Percentiles rank a stretch among this genome's conserved stretches.
These are phyloP conservation scores for Neurospora tetrasperma DNA, from an alignment of 495 filamentous ascomycete species.

Conservation along the genomic window DNA sequence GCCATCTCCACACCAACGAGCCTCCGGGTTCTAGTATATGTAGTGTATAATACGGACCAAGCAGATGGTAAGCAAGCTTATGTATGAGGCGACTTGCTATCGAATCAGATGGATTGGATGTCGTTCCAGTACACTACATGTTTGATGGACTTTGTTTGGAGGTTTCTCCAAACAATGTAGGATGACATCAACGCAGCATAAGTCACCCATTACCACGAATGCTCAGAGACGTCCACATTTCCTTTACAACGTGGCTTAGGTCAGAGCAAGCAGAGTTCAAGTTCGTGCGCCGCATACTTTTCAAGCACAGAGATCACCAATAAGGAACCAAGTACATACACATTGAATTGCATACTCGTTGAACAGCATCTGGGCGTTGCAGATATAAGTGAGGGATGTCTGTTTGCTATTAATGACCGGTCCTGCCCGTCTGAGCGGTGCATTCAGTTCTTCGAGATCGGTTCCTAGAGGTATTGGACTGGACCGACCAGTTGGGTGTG, in stretches of 20 bases:
- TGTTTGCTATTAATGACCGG: neutral
- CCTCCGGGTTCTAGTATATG: neutral
- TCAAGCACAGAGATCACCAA: neutral
- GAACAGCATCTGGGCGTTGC: neutral
- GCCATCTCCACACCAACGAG: neutral
- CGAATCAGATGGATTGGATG: neutral
- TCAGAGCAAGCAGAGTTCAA: neutral
- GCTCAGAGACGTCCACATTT: neutral
- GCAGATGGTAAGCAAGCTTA: neutral
- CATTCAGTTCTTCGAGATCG: neutral
- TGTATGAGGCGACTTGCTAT: neutral
- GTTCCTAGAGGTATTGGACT: too few species aligned
- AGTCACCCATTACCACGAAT: neutral
- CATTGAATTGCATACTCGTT: too few species aligned
- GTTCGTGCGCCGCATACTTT: neutral
- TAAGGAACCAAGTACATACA: neutral
- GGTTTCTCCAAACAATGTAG: neutral
- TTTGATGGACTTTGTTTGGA: neutral
- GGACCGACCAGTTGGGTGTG: neutral
- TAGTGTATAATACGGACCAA: neutral
- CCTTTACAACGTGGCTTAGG: neutral
- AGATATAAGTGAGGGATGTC: neutral
- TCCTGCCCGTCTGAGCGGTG: neutral
- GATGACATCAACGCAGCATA: neutral
- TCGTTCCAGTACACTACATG: neutral